phyloP scores from a whole-genome alignment of 768 basidiomycete genomes.

The Chalciporus pseudorubinellus region DNA sequence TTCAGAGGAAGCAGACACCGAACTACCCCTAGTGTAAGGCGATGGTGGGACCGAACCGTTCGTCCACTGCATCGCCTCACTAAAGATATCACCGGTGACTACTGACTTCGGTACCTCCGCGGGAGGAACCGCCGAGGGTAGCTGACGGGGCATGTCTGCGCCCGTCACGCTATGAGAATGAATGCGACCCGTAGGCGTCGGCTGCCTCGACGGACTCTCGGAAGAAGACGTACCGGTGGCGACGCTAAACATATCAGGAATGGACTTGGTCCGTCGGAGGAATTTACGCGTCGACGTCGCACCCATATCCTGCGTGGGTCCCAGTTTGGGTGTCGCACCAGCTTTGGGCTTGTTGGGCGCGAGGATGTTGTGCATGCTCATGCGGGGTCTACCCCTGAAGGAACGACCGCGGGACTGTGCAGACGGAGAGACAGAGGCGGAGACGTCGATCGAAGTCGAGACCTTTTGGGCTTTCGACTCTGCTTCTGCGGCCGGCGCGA shows the following conservation, averaged over 20 bases:
- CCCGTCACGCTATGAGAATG: constrained; percentile 82
- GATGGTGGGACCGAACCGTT: constrained; percentile 36
- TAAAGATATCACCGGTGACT: constrained; percentile 54
- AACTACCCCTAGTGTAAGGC: constrained; percentile 30
- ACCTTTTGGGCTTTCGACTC: constrained; percentile 39
- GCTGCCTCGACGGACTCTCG: constrained; percentile 31
- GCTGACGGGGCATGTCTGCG: constrained; percentile 54
- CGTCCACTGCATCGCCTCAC: constrained; percentile 63
- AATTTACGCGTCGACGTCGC: constrained; percentile 43
- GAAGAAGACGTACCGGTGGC: constrained; percentile 27
- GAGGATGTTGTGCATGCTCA: constrained; percentile 65
- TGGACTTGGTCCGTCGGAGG: constrained; percentile 72
- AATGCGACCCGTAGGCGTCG: constrained; percentile 47
- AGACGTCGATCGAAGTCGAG: constrained; percentile 32
- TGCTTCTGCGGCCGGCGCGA: constrained; percentile 59
- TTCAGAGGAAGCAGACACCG: constrained; percentile 19
- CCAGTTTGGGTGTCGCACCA: constrained; percentile 17
- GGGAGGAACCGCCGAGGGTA: constrained; percentile 23
- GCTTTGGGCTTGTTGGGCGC: constrained; percentile 50
- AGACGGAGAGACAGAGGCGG: constrained; percentile 14
- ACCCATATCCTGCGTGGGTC: constrained; percentile 32
- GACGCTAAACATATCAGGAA: constrained; percentile 51
- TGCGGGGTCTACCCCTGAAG: constrained; percentile 55
- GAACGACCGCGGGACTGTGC: constrained; percentile 31
- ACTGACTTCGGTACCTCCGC: constrained; percentile 27